Percentiles rank a stretch among this genome's conserved stretches.
Conservation (phyloP, 108 stramenopile genomes). For the Mediolabrus comicus region DNA sequence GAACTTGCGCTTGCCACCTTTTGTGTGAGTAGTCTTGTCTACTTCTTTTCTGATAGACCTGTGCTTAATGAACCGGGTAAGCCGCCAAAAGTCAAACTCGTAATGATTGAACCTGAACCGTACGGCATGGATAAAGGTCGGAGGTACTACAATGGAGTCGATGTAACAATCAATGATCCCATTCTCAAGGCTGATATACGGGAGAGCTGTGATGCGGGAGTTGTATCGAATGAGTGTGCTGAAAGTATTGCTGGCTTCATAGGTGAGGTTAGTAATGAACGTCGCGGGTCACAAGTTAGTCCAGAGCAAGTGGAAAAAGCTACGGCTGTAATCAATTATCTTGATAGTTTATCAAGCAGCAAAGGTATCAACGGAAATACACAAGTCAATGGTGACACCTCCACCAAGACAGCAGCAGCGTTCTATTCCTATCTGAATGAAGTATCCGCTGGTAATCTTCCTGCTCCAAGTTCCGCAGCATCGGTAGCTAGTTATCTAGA, state of each 20-base stretch:
- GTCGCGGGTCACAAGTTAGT: neutral
- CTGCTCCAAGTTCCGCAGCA: slow-evolving; percentile 23
- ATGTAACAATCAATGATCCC: slow-evolving; percentile 16
- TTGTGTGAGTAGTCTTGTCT: neutral
- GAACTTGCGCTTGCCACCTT: neutral
- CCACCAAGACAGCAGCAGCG: slow-evolving; percentile 12
- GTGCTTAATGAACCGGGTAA: neutral
- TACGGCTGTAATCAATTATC: slow-evolving; percentile 19
- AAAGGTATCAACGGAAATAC: neutral
- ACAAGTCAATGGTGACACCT: neutral
- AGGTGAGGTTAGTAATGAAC: slow-evolving; percentile 4
- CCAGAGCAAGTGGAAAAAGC: slow-evolving; percentile 18
- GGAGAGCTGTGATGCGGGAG: slow-evolving; percentile 17
- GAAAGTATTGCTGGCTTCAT: slow-evolving; percentile 28
- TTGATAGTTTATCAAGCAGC: slow-evolving; percentile 25
- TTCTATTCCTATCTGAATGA: slow-evolving; percentile 37
- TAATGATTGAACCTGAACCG: slow-evolving; percentile 27
- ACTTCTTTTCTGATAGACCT: neutral
- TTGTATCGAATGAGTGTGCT: slow-evolving; percentile 24
- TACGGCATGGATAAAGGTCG: slow-evolving; percentile 31
- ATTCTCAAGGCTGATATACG: slow-evolving; percentile 6
- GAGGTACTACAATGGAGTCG: slow-evolving; percentile 30
- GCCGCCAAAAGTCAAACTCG: slow-evolving; percentile 11
- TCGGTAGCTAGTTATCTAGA: slow-evolving; percentile 24
- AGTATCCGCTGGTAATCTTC: slow-evolving; percentile 24